phyloP scores from a whole-genome alignment of 2,329 filamentous ascomycete genomes.

The Claviceps citrina region DNA sequence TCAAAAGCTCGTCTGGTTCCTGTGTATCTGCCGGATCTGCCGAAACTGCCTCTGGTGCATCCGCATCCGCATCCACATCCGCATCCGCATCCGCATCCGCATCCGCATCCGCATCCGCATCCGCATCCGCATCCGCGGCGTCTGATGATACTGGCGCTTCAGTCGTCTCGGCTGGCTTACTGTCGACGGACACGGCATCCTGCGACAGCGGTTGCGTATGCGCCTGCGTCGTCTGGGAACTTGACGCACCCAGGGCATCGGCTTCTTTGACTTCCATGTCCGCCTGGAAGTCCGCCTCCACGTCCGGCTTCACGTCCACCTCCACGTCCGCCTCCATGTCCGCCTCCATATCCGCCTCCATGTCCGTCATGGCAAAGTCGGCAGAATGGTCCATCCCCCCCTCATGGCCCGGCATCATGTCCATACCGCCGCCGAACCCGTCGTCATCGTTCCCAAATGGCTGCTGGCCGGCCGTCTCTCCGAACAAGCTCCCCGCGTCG shows the following conservation, averaged over 20 bases:
- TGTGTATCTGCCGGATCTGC: too few species aligned
- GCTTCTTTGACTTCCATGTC: too few species aligned
- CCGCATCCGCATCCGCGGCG: neutral
- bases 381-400: constrained; percentile 27
- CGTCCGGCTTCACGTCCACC: too few species aligned
- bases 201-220: neutral
- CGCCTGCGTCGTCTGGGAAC: constrained; percentile 1
- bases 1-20: neutral
- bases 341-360: too few species aligned
- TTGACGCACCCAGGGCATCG: neutral
- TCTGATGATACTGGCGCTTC: neutral
- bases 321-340: too few species aligned
- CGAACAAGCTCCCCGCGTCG: constrained; percentile 72
- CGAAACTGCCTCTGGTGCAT: too few species aligned
- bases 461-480: constrained; percentile 46
- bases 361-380: constrained; percentile 26
- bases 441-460: constrained; percentile 73
- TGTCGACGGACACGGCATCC: constrained; percentile 9
- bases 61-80: neutral
- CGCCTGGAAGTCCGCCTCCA: too few species aligned
- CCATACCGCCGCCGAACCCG: constrained; percentile 63
- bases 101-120: neutral
- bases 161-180: neutral
- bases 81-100: neutral
- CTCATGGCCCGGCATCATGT: constrained; percentile 29